Percentiles rank a stretch among this genome's conserved stretches.
Conservation (phyloP, 2,329 filamentous ascomycete species). For the Chaetomiaceae sp. region DNA sequence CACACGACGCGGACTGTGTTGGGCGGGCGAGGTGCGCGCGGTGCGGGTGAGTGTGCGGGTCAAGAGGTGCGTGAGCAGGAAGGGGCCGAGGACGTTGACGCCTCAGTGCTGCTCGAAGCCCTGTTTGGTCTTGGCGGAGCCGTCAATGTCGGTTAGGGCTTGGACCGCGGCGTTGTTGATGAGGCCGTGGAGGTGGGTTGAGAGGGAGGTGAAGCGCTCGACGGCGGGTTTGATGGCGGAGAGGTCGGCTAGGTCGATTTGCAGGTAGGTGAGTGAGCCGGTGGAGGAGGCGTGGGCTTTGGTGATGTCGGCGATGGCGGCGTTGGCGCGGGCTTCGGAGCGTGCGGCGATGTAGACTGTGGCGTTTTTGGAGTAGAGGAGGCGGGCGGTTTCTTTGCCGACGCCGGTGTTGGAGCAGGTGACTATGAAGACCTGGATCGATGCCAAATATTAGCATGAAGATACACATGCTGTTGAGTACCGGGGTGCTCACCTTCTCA, state of each 20-base stretch:
- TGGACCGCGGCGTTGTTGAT: background rate
- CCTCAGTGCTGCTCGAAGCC: background rate
- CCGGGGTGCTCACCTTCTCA: too few species aligned
- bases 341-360: background rate
- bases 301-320: background rate
- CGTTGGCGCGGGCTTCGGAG: background rate
- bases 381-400: background rate
- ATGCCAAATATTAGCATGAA: too few species aligned
- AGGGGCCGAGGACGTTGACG: background rate
- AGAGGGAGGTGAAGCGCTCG: background rate
- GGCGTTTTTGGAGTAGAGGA: background rate
- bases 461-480: too few species aligned
- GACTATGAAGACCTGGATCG: background rate
- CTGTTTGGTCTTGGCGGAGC: background rate
- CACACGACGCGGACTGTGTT: background rate
- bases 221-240: background rate
- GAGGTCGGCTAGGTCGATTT: background rate
- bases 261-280: background rate
- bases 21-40: background rate
- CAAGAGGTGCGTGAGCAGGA: background rate
- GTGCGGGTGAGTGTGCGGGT: background rate
- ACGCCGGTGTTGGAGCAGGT: background rate
- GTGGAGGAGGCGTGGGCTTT: background rate
- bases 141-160: background rate
- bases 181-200: background rate